A percentile compares a stretch with the other conserved stretches of the same genome.
Evolutionary conservation across 345 rosid species (phyloP).

Genomic region (Camelina sativa): DNA sequence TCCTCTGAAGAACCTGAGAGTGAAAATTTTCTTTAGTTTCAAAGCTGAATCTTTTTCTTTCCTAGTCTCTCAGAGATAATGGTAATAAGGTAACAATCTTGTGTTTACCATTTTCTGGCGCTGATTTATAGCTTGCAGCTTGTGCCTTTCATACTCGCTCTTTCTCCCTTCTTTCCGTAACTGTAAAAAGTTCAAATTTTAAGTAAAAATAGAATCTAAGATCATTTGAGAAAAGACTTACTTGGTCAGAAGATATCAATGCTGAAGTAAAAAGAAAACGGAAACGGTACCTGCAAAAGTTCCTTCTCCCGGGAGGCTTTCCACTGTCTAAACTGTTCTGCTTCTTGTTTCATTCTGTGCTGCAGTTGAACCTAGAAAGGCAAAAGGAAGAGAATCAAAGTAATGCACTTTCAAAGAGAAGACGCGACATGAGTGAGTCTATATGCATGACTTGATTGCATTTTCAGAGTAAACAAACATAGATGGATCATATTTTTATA

Average conservation of each 20-base stretch:
- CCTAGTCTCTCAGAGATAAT: not conserved
- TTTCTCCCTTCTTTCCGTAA: constrained; percentile 93
- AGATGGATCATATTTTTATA: constrained; percentile 21
- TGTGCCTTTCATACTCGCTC: constrained; percentile 98
- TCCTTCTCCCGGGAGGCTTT: constrained; percentile 96
- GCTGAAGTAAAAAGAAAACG: constrained; percentile 5
- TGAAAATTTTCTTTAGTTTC: constrained; percentile 24
- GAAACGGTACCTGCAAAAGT: constrained; percentile 72
- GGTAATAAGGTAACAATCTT: constrained; percentile 15
- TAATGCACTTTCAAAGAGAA: constrained; percentile 25
- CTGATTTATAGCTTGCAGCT: constrained; percentile 92
- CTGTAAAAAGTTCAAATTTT: constrained; percentile 47
- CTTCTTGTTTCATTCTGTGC: constrained; percentile 96
- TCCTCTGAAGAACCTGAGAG: constrained; percentile 94
- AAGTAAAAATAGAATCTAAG: constrained; percentile 15
- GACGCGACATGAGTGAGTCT: not conserved
- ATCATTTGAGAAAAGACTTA: constrained; percentile 7
- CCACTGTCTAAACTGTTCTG: constrained; percentile 98
- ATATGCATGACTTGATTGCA: not conserved
- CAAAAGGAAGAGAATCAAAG: constrained; percentile 22
- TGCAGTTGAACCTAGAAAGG: constrained; percentile 86
- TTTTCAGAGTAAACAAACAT: not conserved
- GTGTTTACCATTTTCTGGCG: constrained; percentile 89
- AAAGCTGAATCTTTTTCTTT: constrained; percentile 15
- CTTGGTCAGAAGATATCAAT: not conserved